Evolutionary conservation across 2,329 filamentous ascomycete genomes (phyloP).

Genomic region (Parafenestella ontariensis): DNA sequence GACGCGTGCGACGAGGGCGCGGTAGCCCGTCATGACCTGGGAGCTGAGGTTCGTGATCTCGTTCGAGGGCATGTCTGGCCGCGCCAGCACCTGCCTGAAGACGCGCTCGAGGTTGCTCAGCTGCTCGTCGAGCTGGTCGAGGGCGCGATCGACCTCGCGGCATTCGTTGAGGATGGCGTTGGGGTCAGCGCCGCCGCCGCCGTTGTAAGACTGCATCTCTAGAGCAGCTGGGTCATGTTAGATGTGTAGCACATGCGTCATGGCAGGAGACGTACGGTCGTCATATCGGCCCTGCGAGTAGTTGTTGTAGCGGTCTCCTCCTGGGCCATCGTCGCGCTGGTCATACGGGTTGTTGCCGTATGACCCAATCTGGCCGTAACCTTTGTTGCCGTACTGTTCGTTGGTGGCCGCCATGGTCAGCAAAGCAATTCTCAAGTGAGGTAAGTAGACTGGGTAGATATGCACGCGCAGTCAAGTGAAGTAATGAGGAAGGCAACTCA

Average conservation of each 20-base stretch:
- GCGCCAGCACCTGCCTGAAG: constrained; percentile 75
- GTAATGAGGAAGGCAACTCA: constrained; percentile 34
- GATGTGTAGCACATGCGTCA: constrained; percentile 31
- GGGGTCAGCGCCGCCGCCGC: constrained; percentile 57
- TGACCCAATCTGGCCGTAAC: constrained; percentile 51
- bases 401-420: constrained; percentile 30
- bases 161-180: constrained; percentile 87
- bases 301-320: constrained; percentile 63
- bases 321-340: constrained; percentile 42
- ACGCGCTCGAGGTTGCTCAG: constrained; percentile 74
- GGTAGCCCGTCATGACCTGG: constrained; percentile 84
- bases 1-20: constrained; percentile 78
- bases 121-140: constrained; percentile 75
- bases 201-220: constrained; percentile 71
- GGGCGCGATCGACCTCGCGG: constrained; percentile 77
- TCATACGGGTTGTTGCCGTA: constrained; percentile 54
- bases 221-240: constrained; percentile 52
- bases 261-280: constrained; percentile 37
- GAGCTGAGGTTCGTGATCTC: constrained; percentile 75
- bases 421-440: constrained; percentile 6
- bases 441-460: constrained; percentile 10
- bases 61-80: constrained; percentile 75
- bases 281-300: constrained; percentile 54
- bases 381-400: constrained; percentile 51
- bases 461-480: constrained; percentile 12